Evolutionary conservation across 164 flowering plant species (phyloP), one percentile per base, ranked within the genome.

Genomic region (Chimonanthus praecox): DNA sequence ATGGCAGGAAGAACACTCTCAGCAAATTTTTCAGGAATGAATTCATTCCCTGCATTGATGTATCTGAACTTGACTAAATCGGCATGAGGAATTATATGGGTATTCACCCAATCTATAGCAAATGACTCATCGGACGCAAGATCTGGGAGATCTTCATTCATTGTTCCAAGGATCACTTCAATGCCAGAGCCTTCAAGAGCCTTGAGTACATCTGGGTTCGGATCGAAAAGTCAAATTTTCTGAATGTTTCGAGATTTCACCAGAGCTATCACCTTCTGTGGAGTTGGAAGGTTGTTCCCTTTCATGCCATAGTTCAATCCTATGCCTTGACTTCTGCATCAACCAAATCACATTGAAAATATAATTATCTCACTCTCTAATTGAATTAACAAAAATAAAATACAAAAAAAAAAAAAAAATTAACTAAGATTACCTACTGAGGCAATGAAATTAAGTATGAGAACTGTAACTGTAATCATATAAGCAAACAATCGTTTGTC

Each of bases 11-110:
- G 73, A 6, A 75, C 71, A 33, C 3, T 69, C 61, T 50, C 51
- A 3, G 78, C 64, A 4, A 3, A 16, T 7, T 46, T 45, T 15
- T 73, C 78, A 0, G 77, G 74, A 18, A 76, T 73, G 33, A 62
- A 72, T 58, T 79, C 79, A 47, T 76, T 76, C 16, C 82, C 82
- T 18, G 68, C 82, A 7, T 49, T 44, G 8, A 79, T 63, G 47
- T 79, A 74, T 8, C 65, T 61, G 49, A 79, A 60, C 49, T 43
- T 74, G 45, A 79, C 79, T 9, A 65, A 47, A 1, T 68, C 63
- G 58, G 21, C 20, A 16, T 76, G 71, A 2, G 58, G 13, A 21
- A 13, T 15, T 44, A 80, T 51, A 67, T 80, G 66, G 11, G 2
- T 50, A 2, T 47, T 2, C 51, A 80, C 75, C 79, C 77, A 80